A percentile compares a stretch with the other conserved stretches of the same genome.
phyloP scores from a whole-genome alignment of 148 eudicot species.

The Simmondsia chinensis region DNA sequence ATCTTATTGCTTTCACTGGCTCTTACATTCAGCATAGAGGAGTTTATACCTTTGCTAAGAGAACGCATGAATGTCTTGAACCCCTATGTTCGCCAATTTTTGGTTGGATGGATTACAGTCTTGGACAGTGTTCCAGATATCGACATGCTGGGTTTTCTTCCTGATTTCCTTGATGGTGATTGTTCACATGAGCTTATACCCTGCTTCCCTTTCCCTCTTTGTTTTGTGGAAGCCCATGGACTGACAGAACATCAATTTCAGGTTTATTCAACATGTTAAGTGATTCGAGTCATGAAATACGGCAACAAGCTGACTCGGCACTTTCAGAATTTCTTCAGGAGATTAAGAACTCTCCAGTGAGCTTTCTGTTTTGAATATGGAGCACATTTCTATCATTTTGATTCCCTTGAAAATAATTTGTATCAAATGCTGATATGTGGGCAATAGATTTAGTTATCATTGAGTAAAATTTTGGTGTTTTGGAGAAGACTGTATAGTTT shows the following conservation, averaged over 20 bases:
- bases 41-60: constrained; percentile 94
- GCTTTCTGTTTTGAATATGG: constrained; percentile 11
- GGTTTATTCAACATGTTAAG: constrained; percentile 98
- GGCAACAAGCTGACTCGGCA: constrained; percentile 99
- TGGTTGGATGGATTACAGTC: constrained; percentile 99
- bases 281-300: constrained; percentile 90
- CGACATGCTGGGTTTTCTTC: constrained; percentile 99
- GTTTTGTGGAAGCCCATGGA: constrained; percentile 5
- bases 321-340: constrained; percentile 95
- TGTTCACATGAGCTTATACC: not conserved
- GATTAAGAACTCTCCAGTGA: constrained; percentile 94
- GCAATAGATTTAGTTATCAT: no score
- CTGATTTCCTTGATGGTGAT: constrained; percentile 98
- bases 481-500: constrained; percentile 4
- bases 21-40: constrained; percentile 69
- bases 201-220: not conserved
- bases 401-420: no score
- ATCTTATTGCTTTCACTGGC: constrained; percentile 3
- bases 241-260: constrained; percentile 23
- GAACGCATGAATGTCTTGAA: constrained; percentile 96
- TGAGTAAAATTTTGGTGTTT: no score
- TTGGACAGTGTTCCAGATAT: constrained; percentile 97
- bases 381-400: no score
- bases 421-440: no score
- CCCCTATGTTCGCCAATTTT: constrained; percentile 94